Evolutionary conservation across 257 asterid species (phyloP), one percentile per base, ranked within the genome.

Genomic region (Nicotiana undulata): DNA sequence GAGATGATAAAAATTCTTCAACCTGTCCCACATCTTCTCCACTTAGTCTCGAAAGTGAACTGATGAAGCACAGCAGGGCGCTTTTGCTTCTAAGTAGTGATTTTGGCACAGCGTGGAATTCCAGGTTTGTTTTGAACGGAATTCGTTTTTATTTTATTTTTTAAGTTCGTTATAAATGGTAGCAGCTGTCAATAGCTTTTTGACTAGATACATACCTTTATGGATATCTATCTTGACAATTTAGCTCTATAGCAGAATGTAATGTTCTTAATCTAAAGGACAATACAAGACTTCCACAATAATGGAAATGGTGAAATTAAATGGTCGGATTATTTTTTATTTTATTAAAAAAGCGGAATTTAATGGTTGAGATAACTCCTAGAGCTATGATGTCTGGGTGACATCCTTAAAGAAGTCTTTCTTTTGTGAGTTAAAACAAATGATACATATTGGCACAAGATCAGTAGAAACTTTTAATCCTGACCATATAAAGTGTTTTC

Each of bases 101-200:
- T 91, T 92, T 90, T 85, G 99, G 98, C 84, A 89, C 91, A 26
- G 98, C 98, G 24, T 95, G 99, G 99, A 92, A 93, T 85, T 87
- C 90, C 86, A 95, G 99, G 97, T 93, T 70, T 49, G 63, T 63
- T 44, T 79, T 49, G 32, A 16, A 17, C n/a, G n/a, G n/a, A n/a
- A n/a, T n/a, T n/a, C n/a, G n/a, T n/a, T n/a, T n/a, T n/a, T n/a
- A 34, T 4, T 81, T 65, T 56, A 29, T 70, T 77, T 34, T 22
- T 24, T 17, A 18, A 26, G n/a, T 75, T 64, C 22, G 0, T 55
- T 26, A 52, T 60, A 46, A 70, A 46, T 72, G 53, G 24, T 64
- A 34, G 37, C 55, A 78, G 24, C 3, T 12, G 56, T 15, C 18
- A 63, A 18, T 52, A 29, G 65, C 55, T 83, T 77, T 22, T 64